Conservation (phyloP, 495 filamentous ascomycete species). For the Aspergillus coremiiformis region DNA sequence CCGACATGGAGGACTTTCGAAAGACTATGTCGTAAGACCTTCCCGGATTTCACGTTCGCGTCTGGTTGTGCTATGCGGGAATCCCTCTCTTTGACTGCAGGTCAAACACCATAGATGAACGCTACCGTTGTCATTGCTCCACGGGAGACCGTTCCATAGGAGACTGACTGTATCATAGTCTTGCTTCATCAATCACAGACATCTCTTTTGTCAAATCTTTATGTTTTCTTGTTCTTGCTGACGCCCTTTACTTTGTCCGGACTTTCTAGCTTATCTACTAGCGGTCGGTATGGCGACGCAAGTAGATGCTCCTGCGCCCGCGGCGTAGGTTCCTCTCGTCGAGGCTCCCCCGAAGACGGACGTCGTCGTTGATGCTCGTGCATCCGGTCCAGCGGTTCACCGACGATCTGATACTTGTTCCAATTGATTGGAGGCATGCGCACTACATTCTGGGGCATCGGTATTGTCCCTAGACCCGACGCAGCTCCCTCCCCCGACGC, state of each 20-base stretch:
- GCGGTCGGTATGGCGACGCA: conserved; percentile 68
- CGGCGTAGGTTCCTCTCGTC: conserved; percentile 29
- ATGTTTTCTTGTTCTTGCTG: conserved; percentile 32
- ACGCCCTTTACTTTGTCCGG: conserved; percentile 27
- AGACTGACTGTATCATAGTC: neutral
- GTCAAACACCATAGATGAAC: neutral
- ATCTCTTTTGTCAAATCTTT: conserved; percentile 3
- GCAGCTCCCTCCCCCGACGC: neutral
- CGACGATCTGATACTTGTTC: conserved; percentile 80
- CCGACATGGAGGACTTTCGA: neutral
- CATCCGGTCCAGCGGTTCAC: conserved; percentile 70
- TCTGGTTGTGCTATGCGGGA: neutral
- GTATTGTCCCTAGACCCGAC: conserved; percentile 49
- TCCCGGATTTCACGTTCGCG: neutral
- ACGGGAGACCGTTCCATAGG: neutral
- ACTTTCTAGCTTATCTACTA: conserved; percentile 56
- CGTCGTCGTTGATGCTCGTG: conserved; percentile 68
- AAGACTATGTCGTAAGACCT: neutral
- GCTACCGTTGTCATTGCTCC: neutral
- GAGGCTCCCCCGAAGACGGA: conserved; percentile 52
- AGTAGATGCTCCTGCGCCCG: conserved; percentile 50
- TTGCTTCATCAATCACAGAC: conserved; percentile 3
- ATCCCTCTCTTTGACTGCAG: neutral
- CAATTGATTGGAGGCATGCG: conserved; percentile 84
- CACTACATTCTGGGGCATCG: conserved; percentile 72